Conservation (phyloP, 768 basidiomycete genomes). For the Leccinum ochraceum region DNA sequence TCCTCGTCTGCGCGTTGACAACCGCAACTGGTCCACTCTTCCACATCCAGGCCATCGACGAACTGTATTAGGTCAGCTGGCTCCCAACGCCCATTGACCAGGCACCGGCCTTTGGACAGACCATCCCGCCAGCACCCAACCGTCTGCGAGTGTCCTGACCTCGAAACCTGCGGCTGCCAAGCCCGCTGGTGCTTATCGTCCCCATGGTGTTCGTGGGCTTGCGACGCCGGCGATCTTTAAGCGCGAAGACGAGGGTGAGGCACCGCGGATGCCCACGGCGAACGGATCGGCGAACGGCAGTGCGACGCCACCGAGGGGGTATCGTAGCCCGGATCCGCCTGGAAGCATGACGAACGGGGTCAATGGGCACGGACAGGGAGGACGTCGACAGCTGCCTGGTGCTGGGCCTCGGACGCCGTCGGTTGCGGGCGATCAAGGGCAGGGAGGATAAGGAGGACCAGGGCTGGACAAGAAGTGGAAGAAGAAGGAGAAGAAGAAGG, state of each 20-base stretch:
- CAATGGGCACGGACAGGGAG: conserved; percentile 31
- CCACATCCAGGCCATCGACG: conserved; percentile 79
- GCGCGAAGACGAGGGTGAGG: conserved; percentile 87
- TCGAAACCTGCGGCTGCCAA: conserved; percentile 61
- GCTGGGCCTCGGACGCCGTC: conserved; percentile 55
- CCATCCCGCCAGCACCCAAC: conserved; percentile 65
- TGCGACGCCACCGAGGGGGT: conserved; percentile 62
- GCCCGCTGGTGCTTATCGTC: conserved; percentile 87
- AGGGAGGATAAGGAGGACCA: conserved; percentile 22
- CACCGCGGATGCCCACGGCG: conserved; percentile 47
- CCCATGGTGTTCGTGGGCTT: conserved; percentile 89
- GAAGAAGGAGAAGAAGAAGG: conserved; percentile 60
- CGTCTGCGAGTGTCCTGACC: conserved; percentile 56
- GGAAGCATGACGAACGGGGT: conserved; percentile 43
- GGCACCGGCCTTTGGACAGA: conserved; percentile 61
- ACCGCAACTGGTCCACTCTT: conserved; percentile 85
- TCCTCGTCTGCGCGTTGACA: conserved; percentile 94
- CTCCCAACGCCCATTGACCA: conserved; percentile 69
- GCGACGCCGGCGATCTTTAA: conserved; percentile 88
- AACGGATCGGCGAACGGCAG: conserved; percentile 43
- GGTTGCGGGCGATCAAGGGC: conserved; percentile 38
- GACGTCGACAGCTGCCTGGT: conserved; percentile 65
- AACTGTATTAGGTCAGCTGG: conserved; percentile 90
- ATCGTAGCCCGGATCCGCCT: conserved; percentile 57
- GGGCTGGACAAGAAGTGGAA: conserved; percentile 45